phyloP scores from a whole-genome alignment of 2,329 filamentous ascomycete species.

The Phyllosticta capitalensis region DNA sequence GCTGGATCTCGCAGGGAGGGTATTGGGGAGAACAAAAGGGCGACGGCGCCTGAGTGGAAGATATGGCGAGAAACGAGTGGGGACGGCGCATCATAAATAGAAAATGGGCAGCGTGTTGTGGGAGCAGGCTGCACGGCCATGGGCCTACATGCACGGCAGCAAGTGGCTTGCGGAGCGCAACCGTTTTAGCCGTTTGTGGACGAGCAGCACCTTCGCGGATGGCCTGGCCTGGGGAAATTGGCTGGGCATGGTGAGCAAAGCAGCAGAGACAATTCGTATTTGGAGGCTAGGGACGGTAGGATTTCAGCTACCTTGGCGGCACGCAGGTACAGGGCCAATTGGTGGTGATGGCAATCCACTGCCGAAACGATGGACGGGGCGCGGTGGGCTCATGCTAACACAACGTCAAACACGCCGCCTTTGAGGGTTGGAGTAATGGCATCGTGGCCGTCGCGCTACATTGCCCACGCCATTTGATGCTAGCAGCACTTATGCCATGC shows the following conservation, averaged over 20 bases:
- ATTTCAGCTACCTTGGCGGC: not conserved
- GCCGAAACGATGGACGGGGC: not conserved
- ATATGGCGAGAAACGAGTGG: conserved; percentile 1
- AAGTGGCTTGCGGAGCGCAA: conserved; percentile 6
- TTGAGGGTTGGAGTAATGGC: not conserved
- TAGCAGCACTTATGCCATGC: not conserved
- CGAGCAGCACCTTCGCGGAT: not conserved
- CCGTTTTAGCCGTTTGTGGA: not conserved
- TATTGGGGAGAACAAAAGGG: not conserved
- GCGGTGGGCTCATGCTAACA: not conserved
- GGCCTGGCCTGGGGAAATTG: not conserved
- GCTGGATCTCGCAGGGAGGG: conserved; percentile 4
- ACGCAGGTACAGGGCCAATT: not conserved
- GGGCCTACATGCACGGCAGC: conserved; percentile 4
- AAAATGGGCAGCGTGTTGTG: conserved; percentile 3
- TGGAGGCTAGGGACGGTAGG: not conserved
- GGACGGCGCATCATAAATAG: conserved; percentile 10
- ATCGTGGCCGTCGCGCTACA: not conserved
- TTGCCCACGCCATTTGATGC: not conserved
- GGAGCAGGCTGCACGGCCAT: conserved; percentile 3
- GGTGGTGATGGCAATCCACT: not conserved
- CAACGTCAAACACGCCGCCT: not conserved
- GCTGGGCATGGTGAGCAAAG: not conserved
- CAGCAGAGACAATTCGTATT: not conserved
- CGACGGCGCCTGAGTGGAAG: conserved; percentile 3